A percentile compares a stretch with the other conserved stretches of the same genome.
Conservation (phyloP, 352 stramenopile species). For the Thalassiosira delicatula region DNA sequence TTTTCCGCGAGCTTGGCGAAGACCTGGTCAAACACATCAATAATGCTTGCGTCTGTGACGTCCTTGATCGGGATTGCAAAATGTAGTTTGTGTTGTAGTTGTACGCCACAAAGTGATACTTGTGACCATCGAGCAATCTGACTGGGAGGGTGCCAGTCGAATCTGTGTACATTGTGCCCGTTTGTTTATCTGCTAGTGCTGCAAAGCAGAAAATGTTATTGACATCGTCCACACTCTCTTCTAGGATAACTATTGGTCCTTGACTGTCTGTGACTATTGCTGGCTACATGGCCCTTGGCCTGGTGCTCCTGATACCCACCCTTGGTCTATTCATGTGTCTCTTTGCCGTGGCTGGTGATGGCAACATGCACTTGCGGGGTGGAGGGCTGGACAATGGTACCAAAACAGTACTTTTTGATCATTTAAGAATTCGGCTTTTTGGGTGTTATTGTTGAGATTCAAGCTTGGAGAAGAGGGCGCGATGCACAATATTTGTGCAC, state of each 20-base stretch:
- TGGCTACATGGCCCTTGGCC: no score
- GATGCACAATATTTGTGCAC: no score
- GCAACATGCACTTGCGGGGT: conserved; percentile 16
- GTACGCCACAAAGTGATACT: conserved; percentile 54
- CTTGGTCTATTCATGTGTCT: conserved; percentile 22
- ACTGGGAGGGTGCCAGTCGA: conserved; percentile 31
- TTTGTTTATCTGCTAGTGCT: conserved; percentile 34
- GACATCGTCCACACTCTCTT: neutral
- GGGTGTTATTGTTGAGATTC: no score
- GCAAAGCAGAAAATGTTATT: conserved; percentile 31
- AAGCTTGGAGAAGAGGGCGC: no score
- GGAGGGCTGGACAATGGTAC: no score
- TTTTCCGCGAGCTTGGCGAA: conserved; percentile 13
- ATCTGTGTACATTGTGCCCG: conserved; percentile 41
- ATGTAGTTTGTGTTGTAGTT: conserved; percentile 55
- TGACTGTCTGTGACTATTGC: neutral
- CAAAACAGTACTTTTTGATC: no score
- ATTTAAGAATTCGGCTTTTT: no score
- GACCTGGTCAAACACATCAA: conserved; percentile 21
- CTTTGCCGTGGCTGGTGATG: conserved; percentile 27
- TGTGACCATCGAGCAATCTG: conserved; percentile 30
- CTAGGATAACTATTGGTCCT: neutral
- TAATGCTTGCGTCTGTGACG: conserved; percentile 29
- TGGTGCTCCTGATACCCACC: conserved; percentile 7
- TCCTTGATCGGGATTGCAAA: conserved; percentile 26